Evolutionary conservation across 345 rosid genomes (phyloP).

Genomic region (Brassica nigra): DNA sequence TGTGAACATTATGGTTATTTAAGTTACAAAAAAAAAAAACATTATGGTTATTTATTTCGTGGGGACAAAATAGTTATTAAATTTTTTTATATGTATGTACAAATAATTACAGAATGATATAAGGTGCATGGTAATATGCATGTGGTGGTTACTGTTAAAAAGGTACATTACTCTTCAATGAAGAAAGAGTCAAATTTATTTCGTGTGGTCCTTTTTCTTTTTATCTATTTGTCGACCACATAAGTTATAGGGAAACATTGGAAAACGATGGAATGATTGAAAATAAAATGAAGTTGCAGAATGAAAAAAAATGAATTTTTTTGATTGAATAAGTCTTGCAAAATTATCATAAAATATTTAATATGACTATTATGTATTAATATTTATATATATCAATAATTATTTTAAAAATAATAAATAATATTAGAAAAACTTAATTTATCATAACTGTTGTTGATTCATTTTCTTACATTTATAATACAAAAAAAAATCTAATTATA

Average conservation of each 20-base stretch:
- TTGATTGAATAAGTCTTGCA: no score
- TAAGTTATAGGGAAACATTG: not conserved
- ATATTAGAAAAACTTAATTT: no score
- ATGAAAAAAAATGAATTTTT: no score
- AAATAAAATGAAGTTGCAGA: not conserved
- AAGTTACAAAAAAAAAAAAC: not conserved
- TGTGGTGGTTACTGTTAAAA: conserved; percentile 37
- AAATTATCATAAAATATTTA: no score
- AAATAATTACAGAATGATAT: conserved; percentile 23
- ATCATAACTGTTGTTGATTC: no score
- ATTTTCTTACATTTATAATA: no score
- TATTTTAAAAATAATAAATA: no score
- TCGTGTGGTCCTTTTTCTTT: conserved; percentile 8
- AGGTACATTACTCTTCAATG: conserved; percentile 15
- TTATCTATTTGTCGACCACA: not conserved
- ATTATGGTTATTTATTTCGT: not conserved
- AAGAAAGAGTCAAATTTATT: conserved; percentile 42
- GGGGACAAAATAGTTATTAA: not conserved
- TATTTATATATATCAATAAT: no score
- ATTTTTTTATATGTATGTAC: not conserved
- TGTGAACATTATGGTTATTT: not conserved
- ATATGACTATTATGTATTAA: no score
- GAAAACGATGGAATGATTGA: not conserved
- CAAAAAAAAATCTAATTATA: no score
- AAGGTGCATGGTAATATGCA: conserved; percentile 25